These are phyloP conservation scores for Berkeleyomyces basicola DNA, from an alignment of 2,329 filamentous ascomycete species.

Conservation along the genomic window DNA sequence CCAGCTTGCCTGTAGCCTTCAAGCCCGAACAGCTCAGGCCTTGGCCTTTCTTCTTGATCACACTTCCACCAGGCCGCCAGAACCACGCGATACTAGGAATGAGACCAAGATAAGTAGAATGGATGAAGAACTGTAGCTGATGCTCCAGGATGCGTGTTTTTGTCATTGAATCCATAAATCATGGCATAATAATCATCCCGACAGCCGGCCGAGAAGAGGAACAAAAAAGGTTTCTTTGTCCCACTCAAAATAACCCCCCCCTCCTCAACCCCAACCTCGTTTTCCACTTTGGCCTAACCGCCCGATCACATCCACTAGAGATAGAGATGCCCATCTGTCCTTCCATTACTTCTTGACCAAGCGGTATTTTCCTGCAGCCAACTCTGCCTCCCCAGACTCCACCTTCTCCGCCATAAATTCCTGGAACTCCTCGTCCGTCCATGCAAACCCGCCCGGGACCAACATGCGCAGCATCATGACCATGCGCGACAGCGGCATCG, in stretches of 20 bases:
- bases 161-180: background rate
- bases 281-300: background rate
- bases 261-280: background rate
- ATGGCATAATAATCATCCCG: background rate
- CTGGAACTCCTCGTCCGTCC: constrained; percentile 73
- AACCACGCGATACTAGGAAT: background rate
- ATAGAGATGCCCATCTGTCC: background rate
- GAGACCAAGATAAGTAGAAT: background rate
- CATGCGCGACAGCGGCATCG: constrained; percentile 69
- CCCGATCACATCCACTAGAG: background rate
- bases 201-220: background rate
- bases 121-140: background rate
- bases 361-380: constrained; percentile 54
- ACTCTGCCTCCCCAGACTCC: constrained; percentile 51
- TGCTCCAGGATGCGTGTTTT: background rate
- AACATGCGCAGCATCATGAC: constrained; percentile 92
- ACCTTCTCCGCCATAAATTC: constrained; percentile 70
- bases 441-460: constrained; percentile 73
- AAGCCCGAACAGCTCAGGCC: too few species aligned
- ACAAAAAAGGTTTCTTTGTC: background rate
- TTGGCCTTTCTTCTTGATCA: background rate
- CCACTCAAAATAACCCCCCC: background rate
- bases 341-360: constrained; percentile 37
- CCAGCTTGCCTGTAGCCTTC: too few species aligned
- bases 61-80: background rate